Percentiles rank a stretch among this genome's conserved stretches.
These are phyloP conservation scores for Lodderomyces orthopsilosis DNA, from an alignment of 1,139 yeast genomes.

Conservation along the genomic window DNA sequence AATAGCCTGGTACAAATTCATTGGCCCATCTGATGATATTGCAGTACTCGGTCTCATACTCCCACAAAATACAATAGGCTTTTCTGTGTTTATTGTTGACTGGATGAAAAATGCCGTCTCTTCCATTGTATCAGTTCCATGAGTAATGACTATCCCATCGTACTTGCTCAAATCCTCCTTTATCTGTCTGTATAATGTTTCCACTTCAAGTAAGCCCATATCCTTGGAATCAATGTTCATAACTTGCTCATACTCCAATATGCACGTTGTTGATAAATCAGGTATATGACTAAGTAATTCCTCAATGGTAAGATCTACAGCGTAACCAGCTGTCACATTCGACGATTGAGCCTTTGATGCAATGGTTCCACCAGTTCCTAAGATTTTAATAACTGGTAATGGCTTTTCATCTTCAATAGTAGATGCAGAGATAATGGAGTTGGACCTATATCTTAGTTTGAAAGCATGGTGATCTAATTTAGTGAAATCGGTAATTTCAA, in stretches of 20 bases:
- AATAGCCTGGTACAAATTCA: constrained; percentile 69
- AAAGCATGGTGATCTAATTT: constrained; percentile 10
- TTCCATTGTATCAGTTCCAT: constrained; percentile 71
- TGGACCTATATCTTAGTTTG: constrained; percentile 18
- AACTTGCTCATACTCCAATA: constrained; percentile 62
- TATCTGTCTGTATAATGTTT: constrained; percentile 39
- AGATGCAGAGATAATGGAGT: constrained; percentile 13
- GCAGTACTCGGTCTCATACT: constrained; percentile 74
- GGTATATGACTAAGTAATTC: constrained; percentile 59
- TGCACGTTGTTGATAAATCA: constrained; percentile 56
- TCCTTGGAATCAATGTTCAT: constrained; percentile 67
- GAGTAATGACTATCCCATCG: constrained; percentile 63
- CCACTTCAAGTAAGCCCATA: constrained; percentile 43
- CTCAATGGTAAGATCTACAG: constrained; percentile 64
- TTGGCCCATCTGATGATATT: constrained; percentile 69
- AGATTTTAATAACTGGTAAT: constrained; percentile 50
- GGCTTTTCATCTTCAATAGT: constrained; percentile 10
- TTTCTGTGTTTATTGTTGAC: constrained; percentile 51
- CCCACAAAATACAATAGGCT: constrained; percentile 68
- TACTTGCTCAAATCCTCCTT: constrained; percentile 43
- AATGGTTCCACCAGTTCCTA: constrained; percentile 75
- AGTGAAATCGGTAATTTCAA: constrained; percentile 7
- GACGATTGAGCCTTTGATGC: constrained; percentile 60
- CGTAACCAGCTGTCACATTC: constrained; percentile 65
- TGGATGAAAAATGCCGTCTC: constrained; percentile 71